Conservation (phyloP, 441 rosid species). For the Brassica balearica region DNA sequence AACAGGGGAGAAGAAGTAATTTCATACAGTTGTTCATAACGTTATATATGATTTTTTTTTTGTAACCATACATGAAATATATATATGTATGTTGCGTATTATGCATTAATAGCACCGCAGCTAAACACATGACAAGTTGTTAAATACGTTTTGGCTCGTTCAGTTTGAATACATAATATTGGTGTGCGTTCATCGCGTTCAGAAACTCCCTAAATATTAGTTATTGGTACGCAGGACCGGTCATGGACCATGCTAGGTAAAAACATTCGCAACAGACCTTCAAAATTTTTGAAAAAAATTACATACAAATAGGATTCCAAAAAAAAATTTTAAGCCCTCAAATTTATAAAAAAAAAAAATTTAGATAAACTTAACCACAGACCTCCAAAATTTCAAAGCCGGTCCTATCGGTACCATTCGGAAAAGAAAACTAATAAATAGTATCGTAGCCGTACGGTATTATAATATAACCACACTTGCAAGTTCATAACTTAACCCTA, state of each 20-base stretch:
- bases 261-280: too few species aligned
- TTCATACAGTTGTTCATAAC: not conserved
- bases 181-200: not conserved
- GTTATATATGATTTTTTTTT: not conserved
- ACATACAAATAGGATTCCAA: too few species aligned
- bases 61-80: not conserved
- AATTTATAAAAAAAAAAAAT: too few species aligned
- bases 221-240: too few species aligned
- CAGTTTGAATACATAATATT: not conserved
- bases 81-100: not conserved
- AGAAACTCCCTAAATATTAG: not conserved
- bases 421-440: slow-evolving; percentile 5
- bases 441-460: slow-evolving; percentile 19
- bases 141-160: not conserved
- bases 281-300: too few species aligned
- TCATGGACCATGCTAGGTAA: too few species aligned
- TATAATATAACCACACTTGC: slow-evolving; percentile 37
- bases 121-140: not conserved
- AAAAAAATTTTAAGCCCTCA: too few species aligned
- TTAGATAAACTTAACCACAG: too few species aligned
- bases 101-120: not conserved
- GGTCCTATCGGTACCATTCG: not conserved
- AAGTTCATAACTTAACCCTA: slow-evolving; percentile 24
- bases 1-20: not conserved
- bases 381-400: too few species aligned